Evolutionary conservation across 306 rosid species (phyloP), one percentile per base, ranked within the genome.

Genomic region (Quercus berberidifolia): DNA sequence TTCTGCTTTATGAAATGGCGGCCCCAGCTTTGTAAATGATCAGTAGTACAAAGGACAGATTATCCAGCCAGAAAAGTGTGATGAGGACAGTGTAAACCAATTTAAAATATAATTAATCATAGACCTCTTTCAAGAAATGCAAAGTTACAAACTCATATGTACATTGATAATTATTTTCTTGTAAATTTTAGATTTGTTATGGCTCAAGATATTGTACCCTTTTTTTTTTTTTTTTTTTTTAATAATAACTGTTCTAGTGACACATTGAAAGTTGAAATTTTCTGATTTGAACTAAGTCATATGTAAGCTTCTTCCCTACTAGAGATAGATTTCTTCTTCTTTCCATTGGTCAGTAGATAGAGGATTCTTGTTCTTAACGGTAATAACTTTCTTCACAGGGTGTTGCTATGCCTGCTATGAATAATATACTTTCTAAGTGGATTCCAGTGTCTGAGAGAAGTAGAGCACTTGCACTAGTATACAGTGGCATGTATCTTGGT

Each of bases 401-500:
- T 87, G 98, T 94, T 86, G 98, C 98, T 23, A 94, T 94, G 98
- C 98, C 98, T 82, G 98, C 98, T 20, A 94, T 94, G 98, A 94
- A 94, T 83, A 94, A 94, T 87, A 69, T 94, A 1, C 90, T 94
- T 71, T 92, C 97, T 58, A 92, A 92, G 88, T 94, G 98, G 98
- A 82, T 94, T 86, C 98, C 98, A 3, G 97, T 94, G 74, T 91
- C 98, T 12, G 98, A 94, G 94, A 89, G 98, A 84, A 94, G 98
- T 90, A 89, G 97, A 85, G 92, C 98, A 62, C 96, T 94, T 81
- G 92, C 98, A 30, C 88, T 94, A 17, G 98, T 94, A 14, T 94
- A 94, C 77, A 94, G 97, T 73, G 97, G 98, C 89, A 94, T 94
- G 98, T 94, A 92, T 88, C 98, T 94, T 71, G 98, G 98, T 80